These are phyloP conservation scores for Aeschynomene evenia DNA, from an alignment of 306 rosid genomes.

Conservation along the genomic window DNA sequence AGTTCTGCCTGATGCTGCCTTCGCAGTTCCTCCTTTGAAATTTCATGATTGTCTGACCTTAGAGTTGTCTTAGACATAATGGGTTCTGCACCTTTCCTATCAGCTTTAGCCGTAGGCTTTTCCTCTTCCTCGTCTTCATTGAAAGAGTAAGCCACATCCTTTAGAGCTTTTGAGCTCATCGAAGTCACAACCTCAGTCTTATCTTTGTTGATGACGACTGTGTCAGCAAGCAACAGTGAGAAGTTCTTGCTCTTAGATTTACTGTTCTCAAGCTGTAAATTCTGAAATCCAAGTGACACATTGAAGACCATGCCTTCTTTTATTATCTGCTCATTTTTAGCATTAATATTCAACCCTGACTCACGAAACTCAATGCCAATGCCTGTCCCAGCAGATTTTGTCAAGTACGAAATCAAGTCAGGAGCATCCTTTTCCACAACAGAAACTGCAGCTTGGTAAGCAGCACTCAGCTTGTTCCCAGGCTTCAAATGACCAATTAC, in stretches of 20 bases:
- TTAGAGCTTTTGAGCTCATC: conserved; percentile 66
- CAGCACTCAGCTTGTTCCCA: conserved; percentile 63
- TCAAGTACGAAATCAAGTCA: conserved; percentile 65
- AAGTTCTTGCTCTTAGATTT: conserved; percentile 56
- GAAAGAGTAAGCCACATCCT: conserved; percentile 89
- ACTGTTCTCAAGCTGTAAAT: conserved; percentile 52
- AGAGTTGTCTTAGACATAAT: conserved; percentile 75
- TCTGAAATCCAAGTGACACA: conserved; percentile 87
- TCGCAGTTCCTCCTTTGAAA: conserved; percentile 89
- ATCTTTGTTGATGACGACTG: conserved; percentile 65
- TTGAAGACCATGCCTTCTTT: conserved; percentile 90
- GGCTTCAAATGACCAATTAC: conserved; percentile 69
- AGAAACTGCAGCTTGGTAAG: conserved; percentile 77
- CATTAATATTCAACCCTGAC: conserved; percentile 82
- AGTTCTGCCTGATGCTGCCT: conserved; percentile 97
- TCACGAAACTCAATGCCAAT: conserved; percentile 96
- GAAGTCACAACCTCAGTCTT: conserved; percentile 69
- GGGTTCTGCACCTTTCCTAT: conserved; percentile 46
- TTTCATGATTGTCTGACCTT: conserved; percentile 91
- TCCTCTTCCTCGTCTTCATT: conserved; percentile 85
- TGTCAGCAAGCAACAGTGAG: conserved; percentile 85
- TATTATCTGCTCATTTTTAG: conserved; percentile 73
- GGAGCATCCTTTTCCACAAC: conserved; percentile 83
- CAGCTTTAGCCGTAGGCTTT: conserved; percentile 42
- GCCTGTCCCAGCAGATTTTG: conserved; percentile 92